phyloP scores from a whole-genome alignment of 169 alveolate genomes.

The Plasmodium inui region DNA sequence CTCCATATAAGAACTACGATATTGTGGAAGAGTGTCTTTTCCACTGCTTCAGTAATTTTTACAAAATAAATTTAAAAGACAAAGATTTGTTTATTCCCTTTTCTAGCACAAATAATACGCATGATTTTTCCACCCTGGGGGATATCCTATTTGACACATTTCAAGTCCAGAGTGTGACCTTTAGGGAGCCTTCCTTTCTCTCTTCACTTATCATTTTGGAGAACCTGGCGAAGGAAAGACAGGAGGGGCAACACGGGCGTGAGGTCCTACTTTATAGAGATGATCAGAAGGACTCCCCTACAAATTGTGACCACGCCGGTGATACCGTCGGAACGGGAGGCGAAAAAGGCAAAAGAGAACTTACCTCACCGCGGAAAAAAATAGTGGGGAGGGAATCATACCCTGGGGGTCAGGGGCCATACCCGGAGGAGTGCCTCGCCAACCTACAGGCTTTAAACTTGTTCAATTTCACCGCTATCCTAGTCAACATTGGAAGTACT shows the following conservation, averaged over 20 bases:
- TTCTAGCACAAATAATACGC: slow-evolving; percentile 54
- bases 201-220: slow-evolving; percentile 52
- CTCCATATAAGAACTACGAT: slow-evolving; percentile 71
- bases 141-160: slow-evolving; percentile 70
- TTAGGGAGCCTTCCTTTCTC: slow-evolving; percentile 64
- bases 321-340: not conserved
- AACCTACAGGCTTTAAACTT: slow-evolving; percentile 18
- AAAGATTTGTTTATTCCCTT: slow-evolving; percentile 65
- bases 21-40: slow-evolving; percentile 61
- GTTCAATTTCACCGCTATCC: slow-evolving; percentile 52
- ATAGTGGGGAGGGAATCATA: not conserved
- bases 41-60: slow-evolving; percentile 57
- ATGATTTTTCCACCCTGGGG: slow-evolving; percentile 57
- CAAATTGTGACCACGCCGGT: not conserved
- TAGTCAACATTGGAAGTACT: slow-evolving; percentile 65
- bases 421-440: slow-evolving; percentile 25
- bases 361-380: not conserved
- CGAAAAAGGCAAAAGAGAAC: not conserved
- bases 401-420: slow-evolving; percentile 27
- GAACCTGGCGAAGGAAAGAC: slow-evolving; percentile 4
- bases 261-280: slow-evolving; percentile 22
- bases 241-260: not conserved
- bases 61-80: slow-evolving; percentile 68
- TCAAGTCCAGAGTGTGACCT: slow-evolving; percentile 43
- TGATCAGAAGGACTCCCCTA: not conserved